Conservation (phyloP, 768 basidiomycete genomes). For the Dioszegia hungarica region DNA sequence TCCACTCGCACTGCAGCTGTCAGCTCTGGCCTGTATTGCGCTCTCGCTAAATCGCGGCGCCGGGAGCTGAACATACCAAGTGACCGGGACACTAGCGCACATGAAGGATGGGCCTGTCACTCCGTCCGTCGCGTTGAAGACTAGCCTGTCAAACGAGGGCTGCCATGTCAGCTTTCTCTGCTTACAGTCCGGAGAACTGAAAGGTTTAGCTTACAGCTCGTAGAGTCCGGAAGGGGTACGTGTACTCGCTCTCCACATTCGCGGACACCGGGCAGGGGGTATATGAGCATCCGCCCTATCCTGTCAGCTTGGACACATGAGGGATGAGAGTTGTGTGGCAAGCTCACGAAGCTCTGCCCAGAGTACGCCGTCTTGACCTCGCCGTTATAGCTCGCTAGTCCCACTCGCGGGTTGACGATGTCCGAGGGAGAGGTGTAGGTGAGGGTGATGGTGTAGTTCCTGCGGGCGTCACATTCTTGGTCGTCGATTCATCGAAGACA, state of each 20-base stretch:
- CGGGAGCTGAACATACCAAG: background rate
- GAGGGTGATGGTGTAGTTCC: constrained; percentile 34
- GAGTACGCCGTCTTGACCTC: constrained; percentile 11
- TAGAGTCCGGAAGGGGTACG: constrained; percentile 11
- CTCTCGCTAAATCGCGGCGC: background rate
- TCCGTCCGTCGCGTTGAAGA: constrained; percentile 4
- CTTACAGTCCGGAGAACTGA: background rate
- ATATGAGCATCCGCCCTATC: constrained; percentile 17
- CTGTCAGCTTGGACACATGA: background rate
- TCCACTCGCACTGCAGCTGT: background rate
- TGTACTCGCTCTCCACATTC: background rate
- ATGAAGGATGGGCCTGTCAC: constrained; percentile 3
- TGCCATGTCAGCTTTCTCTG: background rate
- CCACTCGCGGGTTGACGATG: constrained; percentile 13
- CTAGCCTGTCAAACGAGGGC: constrained; percentile 1
- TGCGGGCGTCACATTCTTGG: background rate
- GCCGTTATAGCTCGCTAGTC: constrained; percentile 19
- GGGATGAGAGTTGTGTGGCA: background rate
- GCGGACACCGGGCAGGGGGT: constrained; percentile 13
- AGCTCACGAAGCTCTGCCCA: constrained; percentile 21
- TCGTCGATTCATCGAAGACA: background rate
- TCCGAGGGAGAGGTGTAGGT: constrained; percentile 12
- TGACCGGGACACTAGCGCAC: constrained; percentile 7
- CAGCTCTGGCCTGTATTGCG: background rate
- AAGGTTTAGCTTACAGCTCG: constrained; percentile 6